Conservation (phyloP, 768 basidiomycete species). For the Hebeloma cylindrosporum region DNA sequence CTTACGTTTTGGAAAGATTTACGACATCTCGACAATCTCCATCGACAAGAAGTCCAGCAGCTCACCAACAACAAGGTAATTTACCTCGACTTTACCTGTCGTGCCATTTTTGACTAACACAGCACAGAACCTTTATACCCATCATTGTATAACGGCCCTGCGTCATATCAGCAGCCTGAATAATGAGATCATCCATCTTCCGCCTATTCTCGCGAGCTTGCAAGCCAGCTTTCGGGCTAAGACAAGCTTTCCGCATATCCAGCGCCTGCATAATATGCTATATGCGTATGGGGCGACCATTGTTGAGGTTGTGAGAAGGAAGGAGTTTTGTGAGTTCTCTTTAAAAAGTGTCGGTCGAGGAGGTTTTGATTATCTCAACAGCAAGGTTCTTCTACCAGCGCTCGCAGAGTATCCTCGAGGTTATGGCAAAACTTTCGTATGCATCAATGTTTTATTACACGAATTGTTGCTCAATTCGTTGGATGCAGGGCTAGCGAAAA, state of each 20-base stretch:
- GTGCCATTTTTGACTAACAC: conserved; percentile 22
- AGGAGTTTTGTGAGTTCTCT: conserved; percentile 72
- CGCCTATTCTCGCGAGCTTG: conserved; percentile 58
- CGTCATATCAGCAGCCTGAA: conserved; percentile 81
- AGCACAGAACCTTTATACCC: conserved; percentile 69
- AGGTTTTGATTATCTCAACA: conserved; percentile 25
- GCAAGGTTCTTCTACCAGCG: conserved; percentile 81
- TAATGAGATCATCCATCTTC: conserved; percentile 75
- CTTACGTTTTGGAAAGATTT: no score
- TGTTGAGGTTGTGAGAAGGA: conserved; percentile 86
- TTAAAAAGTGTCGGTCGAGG: background rate
- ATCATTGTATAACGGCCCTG: conserved; percentile 62
- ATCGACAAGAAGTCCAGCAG: conserved; percentile 60
- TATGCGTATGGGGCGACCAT: conserved; percentile 92
- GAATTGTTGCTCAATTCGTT: conserved; percentile 4
- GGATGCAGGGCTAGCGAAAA: conserved; percentile 64
- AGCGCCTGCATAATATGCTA: conserved; percentile 83
- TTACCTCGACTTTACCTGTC: background rate
- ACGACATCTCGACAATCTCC: conserved; percentile 56
- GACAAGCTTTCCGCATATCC: conserved; percentile 88
- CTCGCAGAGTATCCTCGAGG: conserved; percentile 77
- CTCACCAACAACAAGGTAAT: conserved; percentile 57
- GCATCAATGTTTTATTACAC: conserved; percentile 19
- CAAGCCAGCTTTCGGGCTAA: conserved; percentile 73
- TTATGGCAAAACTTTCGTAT: conserved; percentile 86